Conservation (phyloP, 2,329 filamentous ascomycete genomes). For the Trichoderma sp. region DNA sequence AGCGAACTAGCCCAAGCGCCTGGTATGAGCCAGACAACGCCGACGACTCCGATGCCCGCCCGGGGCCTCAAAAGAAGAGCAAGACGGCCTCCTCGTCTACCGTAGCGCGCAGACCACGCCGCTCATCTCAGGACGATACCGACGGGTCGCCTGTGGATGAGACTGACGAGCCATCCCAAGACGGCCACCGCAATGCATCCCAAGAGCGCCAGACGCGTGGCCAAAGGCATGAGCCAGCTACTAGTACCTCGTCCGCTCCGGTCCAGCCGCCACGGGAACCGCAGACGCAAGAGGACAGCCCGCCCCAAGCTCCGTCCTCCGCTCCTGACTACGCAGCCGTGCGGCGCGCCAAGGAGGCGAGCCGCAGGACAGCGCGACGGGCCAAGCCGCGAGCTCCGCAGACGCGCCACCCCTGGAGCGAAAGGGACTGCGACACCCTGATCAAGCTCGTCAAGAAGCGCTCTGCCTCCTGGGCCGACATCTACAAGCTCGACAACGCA, state of each 20-base stretch:
- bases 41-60: slow-evolving; percentile 38
- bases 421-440: slow-evolving; percentile 47
- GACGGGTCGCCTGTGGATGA: not conserved
- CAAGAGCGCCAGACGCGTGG: not conserved
- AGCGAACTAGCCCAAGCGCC: not conserved
- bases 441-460: slow-evolving; percentile 45
- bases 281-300: not conserved
- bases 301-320: slow-evolving; percentile 1
- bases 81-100: not conserved
- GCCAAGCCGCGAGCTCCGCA: slow-evolving; percentile 31
- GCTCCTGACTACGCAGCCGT: slow-evolving; percentile 34
- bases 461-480: slow-evolving; percentile 39
- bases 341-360: slow-evolving; percentile 35
- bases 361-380: slow-evolving; percentile 33
- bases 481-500: slow-evolving; percentile 38
- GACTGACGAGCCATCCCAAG: no score
- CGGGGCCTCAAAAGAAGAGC: slow-evolving; percentile 34
- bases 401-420: slow-evolving; percentile 47
- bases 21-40: slow-evolving; percentile 30
- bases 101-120: slow-evolving; percentile 2
- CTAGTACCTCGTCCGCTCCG: not conserved
- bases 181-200: no score
- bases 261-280: slow-evolving; percentile 12
- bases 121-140: no score
- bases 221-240: not conserved